Evolutionary conservation across 2,329 filamentous ascomycete species (phyloP).

Genomic region (Calcarisporium arbuscula): DNA sequence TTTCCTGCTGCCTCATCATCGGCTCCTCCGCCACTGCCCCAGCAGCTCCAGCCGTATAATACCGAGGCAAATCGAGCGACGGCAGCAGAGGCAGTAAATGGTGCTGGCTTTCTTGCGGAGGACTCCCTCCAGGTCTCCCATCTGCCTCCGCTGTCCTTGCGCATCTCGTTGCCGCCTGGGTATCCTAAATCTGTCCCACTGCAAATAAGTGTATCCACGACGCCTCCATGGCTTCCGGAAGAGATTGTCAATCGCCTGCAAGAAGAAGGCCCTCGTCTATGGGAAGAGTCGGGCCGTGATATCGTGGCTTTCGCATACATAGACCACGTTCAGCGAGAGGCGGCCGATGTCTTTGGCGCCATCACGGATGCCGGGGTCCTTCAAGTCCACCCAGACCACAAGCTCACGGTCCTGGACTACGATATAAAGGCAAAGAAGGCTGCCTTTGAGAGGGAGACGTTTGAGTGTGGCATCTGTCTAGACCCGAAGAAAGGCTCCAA

Average conservation of each 20-base stretch:
- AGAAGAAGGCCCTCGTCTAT: conserved; percentile 44
- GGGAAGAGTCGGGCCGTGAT: conserved; percentile 56
- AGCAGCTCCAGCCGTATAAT: background rate
- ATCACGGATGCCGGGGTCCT: conserved; percentile 41
- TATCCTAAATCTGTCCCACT: conserved; percentile 52
- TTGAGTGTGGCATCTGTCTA: conserved; percentile 81
- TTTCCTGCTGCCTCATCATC: conserved; percentile 42
- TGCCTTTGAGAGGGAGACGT: conserved; percentile 77
- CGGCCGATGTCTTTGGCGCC: conserved; percentile 55
- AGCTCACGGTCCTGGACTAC: conserved; percentile 69
- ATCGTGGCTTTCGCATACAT: conserved; percentile 58
- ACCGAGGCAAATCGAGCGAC: background rate
- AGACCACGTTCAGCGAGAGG: conserved; percentile 53
- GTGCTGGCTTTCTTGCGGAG: conserved; percentile 9
- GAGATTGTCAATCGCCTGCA: conserved; percentile 43
- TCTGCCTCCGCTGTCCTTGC: conserved; percentile 50
- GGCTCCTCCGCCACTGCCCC: background rate
- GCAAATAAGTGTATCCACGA: conserved; percentile 45
- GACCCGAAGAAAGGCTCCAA: conserved; percentile 83
- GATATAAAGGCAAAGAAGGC: conserved; percentile 67
- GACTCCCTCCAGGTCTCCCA: conserved; percentile 49
- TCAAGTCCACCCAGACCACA: conserved; percentile 49
- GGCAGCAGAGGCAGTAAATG: conserved; percentile 3
- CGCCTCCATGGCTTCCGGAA: conserved; percentile 50
- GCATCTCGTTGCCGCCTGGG: conserved; percentile 47